Conservation (phyloP, 164 flowering plant species). For the Magnolia kwangsiensis region DNA sequence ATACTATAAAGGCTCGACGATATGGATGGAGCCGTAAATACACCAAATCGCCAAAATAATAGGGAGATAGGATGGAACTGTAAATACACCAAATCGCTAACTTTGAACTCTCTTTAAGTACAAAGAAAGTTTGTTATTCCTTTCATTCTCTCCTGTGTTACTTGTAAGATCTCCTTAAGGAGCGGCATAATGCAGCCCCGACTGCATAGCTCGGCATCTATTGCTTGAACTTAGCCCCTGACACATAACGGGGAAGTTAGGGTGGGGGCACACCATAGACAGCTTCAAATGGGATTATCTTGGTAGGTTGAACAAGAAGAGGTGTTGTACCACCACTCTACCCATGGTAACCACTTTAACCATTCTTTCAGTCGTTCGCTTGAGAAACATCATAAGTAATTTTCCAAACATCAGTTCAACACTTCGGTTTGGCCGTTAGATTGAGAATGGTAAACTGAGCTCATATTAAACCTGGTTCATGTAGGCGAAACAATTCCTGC, state of each 20-base stretch:
- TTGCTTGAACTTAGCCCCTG: not conserved
- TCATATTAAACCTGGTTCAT: not conserved
- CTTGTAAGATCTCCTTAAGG: not conserved
- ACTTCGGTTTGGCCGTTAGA: slow-evolving; percentile 7
- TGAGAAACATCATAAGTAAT: slow-evolving; percentile 8
- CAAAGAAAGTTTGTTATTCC: not conserved
- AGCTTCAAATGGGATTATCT: slow-evolving; percentile 5
- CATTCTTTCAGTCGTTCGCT: not conserved
- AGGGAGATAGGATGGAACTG: not conserved
- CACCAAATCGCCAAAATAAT: not conserved
- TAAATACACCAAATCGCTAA: not conserved
- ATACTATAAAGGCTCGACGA: not conserved
- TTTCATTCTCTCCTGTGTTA: not conserved
- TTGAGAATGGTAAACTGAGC: slow-evolving; percentile 7
- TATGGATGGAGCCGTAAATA: not conserved
- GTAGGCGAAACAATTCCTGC: too few relatives aligned
- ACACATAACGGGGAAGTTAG: not conserved
- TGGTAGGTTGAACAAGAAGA: not conserved
- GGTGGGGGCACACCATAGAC: not conserved
- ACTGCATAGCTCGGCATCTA: not conserved
- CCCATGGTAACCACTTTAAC: slow-evolving; percentile 3
- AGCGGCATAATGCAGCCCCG: not conserved
- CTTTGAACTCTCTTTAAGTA: not conserved
- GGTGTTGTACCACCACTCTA: slow-evolving; percentile 11
- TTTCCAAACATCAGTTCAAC: not conserved